Base-by-base conservation (phyloP, 1,139 yeast species). In the Geotrichum bryndzae region DNA sequence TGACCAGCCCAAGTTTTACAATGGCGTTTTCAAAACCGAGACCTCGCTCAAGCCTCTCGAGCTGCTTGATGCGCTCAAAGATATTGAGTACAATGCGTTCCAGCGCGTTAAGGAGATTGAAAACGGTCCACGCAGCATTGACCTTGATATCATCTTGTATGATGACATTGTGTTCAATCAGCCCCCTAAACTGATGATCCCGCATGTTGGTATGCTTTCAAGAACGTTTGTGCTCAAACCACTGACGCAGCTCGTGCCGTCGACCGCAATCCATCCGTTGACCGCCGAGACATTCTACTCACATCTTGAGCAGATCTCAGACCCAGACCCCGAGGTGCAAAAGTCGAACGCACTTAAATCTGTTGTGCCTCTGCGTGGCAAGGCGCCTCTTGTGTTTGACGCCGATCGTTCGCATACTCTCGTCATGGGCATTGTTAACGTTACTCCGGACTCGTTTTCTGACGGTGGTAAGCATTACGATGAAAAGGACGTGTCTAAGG, bases 361-460 rank as follows among this genome's bases (percentile, higher is more conserved):
- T 1, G 66, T 74, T 25, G 68, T 76, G 25, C 79, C 80, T 3
- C 56, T 74, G 6, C 64, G 64, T 59, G 25, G 59, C 61, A 31
- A 64, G 53, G 56, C 64, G 52, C 58, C 61, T 33, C 66, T 71
- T n/a, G 64, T 64, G 3, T 67, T 68, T 59, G 75, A 72, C 58
- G 56, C 61, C 48, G 66, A 68, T 54, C 65, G 65, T 5, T 51
- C 53, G 58, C 65, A 68, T 41, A 68, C 80, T 58, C 62, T 67
- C 64, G 74, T 91, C 58, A 94, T 94, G 99, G 96, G 92, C 0
- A 86, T 94, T 56, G 74, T 94, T 63, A 94, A 94, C 70, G 82
- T 88, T 25, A 94, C 99, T 0, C 97, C 98, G 0, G 98, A 95
- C 72, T 91, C 97, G 0, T 94, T 94, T 70, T 90, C 97, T 59